Evolutionary conservation across 2,329 filamentous ascomycete species (phyloP).

Genomic region (Pseudopithomyces maydicus): DNA sequence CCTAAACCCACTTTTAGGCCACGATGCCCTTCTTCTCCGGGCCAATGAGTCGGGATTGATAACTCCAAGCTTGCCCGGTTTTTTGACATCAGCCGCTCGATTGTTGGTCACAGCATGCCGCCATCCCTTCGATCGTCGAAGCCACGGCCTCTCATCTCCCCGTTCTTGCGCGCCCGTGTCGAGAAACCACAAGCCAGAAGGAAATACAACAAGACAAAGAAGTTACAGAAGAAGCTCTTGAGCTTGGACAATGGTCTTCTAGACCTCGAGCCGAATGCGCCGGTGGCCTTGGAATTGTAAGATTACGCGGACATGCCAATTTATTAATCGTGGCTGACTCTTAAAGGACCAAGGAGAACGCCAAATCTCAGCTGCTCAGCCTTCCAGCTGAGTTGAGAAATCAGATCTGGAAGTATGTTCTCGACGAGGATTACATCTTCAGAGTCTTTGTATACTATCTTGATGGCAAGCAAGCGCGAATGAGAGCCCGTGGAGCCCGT

Average conservation of each 20-base stretch:
- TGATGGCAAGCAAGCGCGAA: neutral
- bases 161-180: neutral
- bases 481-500: neutral
- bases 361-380: neutral
- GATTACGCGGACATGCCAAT: neutral
- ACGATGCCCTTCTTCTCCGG: neutral
- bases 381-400: neutral
- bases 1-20: too few relatives aligned
- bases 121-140: neutral
- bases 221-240: neutral
- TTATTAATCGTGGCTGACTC: neutral
- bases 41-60: neutral
- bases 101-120: neutral
- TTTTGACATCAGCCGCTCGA: neutral
- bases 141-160: neutral
- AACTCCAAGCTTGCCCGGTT: neutral
- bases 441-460: neutral
- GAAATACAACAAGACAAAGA: neutral
- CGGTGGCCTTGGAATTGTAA: neutral
- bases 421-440: neutral
- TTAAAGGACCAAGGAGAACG: neutral
- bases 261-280: neutral
- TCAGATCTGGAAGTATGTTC: neutral
- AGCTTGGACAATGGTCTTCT: neutral
- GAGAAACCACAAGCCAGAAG: neutral